Base-by-base conservation (phyloP, 1,284 basidiomycete genomes). In the Ustilago nuda region DNA sequence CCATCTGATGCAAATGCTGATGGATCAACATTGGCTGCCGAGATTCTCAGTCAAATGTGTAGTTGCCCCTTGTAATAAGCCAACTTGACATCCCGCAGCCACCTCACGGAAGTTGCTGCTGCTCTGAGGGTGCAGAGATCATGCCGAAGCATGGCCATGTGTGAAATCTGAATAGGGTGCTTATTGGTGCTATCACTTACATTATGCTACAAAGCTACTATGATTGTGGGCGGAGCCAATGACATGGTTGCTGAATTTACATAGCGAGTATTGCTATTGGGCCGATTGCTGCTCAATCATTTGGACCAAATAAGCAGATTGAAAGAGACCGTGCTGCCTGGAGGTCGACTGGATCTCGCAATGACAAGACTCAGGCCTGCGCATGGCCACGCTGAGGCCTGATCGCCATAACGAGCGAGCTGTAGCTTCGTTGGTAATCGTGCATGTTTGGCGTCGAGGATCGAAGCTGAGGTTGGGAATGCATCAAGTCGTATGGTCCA, bases 381-480 rank as follows among this genome's bases (percentile, higher is more conserved):
- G 11, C 23, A 32, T 50, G 13, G 6, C 48, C 48, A 23, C 48
- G 23, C 7, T 50, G 48, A 15, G 36, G 55, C 23, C 15, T 5
- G 19, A 35, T 35, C 6, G 52, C n/a, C 52, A 59, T 46, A 23
- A 59, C 56, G 36, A 66, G 7, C 23, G 52, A 41, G 30, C 43
- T 33, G 35, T 41, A 19, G 11, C 30, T 12, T 7, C 35, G 41
- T 23, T 59, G 51, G 6, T 17, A 7, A 8, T 58, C 57, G 13
- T 58, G 63, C 23, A n/a, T 33, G 45, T 27, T 53, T 32, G 63
- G 50, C 17, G 33, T 41, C 4, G 63, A 33, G 12, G 51, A 51
- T 23, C 41, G 51, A 52, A 56, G 35, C 33, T 53, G 53, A 8
- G 53, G 12, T 33, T 55, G 53, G 13, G 35, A 6, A 36, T 55